Evolutionary conservation across 495 filamentous ascomycete species (phyloP).

Genomic region (Pyrenula massariospora): DNA sequence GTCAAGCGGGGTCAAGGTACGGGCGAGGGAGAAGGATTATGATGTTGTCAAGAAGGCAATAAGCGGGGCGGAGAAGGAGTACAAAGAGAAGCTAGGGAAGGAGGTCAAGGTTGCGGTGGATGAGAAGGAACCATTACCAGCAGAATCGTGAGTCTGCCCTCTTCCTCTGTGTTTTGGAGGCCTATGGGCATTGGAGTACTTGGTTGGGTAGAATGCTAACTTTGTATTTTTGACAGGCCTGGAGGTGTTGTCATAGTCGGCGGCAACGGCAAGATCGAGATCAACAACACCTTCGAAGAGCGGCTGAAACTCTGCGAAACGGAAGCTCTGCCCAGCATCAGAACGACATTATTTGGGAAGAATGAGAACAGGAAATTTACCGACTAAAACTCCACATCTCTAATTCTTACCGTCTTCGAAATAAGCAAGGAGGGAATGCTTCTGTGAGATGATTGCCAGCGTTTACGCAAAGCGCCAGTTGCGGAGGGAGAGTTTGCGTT

Average conservation of each 20-base stretch:
- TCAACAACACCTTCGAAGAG: conserved; percentile 96
- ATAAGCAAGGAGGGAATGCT: too few relatives aligned
- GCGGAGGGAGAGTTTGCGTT: too few relatives aligned
- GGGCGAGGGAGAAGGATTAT: conserved; percentile 69
- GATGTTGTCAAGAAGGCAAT: conserved; percentile 63
- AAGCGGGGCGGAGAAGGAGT: conserved; percentile 62
- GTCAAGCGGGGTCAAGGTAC: conserved; percentile 50
- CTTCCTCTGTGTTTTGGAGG: conserved; percentile 1
- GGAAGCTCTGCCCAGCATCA: conserved; percentile 73
- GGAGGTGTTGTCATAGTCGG: conserved; percentile 76
- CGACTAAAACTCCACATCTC: conserved; percentile 65
- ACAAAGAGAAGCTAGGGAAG: conserved; percentile 56
- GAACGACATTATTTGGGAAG: conserved; percentile 77
- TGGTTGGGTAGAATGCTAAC: conserved; percentile 8
- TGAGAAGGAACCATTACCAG: conserved; percentile 66
- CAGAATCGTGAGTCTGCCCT: conserved; percentile 61
- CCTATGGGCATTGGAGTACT: not conserved
- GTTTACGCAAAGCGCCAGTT: too few relatives aligned
- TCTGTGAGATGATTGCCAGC: too few relatives aligned
- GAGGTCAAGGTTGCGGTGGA: conserved; percentile 61
- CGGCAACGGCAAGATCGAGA: conserved; percentile 85
- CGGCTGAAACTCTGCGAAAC: conserved; percentile 73
- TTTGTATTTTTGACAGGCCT: conserved; percentile 44
- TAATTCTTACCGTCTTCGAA: too few relatives aligned
- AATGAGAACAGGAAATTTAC: conserved; percentile 90